Conservation (phyloP, 2,329 filamentous ascomycete species). For the Penicillium psychrosexuale region DNA sequence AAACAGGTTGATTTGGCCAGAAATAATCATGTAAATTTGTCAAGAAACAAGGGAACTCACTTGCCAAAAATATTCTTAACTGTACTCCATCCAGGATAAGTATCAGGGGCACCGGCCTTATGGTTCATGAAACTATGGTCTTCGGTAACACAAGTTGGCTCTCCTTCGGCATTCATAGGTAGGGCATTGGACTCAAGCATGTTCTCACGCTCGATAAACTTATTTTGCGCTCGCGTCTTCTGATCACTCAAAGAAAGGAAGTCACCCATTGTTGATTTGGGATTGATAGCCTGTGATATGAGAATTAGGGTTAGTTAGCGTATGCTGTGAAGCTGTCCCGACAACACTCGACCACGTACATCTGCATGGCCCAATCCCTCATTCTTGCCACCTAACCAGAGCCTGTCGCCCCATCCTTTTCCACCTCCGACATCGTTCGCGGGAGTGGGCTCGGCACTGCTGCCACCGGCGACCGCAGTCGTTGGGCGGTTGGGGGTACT, state of each 20-base stretch:
- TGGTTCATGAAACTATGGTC: constrained; percentile 33
- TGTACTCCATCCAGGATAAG: constrained; percentile 32
- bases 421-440: constrained; percentile 29
- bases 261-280: constrained; percentile 25
- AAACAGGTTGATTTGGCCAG: neutral
- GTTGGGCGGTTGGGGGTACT: constrained; percentile 13
- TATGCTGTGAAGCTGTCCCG: too few relatives aligned
- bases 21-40: neutral
- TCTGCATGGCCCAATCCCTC: constrained; percentile 26
- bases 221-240: constrained; percentile 24
- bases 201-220: constrained; percentile 18
- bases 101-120: constrained; percentile 27
- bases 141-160: constrained; percentile 28
- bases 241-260: constrained; percentile 31
- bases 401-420: constrained; percentile 22
- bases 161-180: constrained; percentile 5
- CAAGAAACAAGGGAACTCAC: neutral
- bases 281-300: constrained; percentile 18
- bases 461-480: constrained; percentile 22
- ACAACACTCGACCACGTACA: constrained; percentile 16
- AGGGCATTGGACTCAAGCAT: neutral
- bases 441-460: constrained; percentile 27
- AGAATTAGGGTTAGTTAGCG: neutral
- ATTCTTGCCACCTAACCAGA: constrained; percentile 21
- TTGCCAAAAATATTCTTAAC: constrained; percentile 21